Conservation (phyloP, 2,329 filamentous ascomycete species). For the Podosphaera xanthii region DNA sequence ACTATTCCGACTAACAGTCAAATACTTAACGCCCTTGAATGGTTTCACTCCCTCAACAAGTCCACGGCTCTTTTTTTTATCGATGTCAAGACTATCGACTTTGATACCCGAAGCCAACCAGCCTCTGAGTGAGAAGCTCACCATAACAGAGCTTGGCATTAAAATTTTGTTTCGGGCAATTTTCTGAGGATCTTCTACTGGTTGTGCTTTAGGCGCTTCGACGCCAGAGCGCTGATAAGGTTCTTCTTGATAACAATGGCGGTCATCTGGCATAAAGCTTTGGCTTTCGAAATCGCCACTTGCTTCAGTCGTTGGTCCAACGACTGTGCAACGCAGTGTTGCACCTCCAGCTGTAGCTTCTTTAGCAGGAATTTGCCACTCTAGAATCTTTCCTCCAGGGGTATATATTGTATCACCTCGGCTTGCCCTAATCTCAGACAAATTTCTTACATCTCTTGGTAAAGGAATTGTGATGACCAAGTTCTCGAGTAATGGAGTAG, state of each 20-base stretch:
- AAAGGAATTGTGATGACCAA: conserved; percentile 59
- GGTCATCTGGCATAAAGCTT: conserved; percentile 16
- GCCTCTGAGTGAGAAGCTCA: conserved; percentile 49
- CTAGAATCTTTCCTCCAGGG: conserved; percentile 45
- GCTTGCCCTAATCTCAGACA: conserved; percentile 60
- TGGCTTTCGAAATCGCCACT: conserved; percentile 22
- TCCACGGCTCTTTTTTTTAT: conserved; percentile 63
- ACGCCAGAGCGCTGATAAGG: conserved; percentile 27
- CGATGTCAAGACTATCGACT: conserved; percentile 42
- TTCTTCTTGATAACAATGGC: conserved; percentile 27
- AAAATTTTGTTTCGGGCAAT: conserved; percentile 48
- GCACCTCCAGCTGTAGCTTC: conserved; percentile 51
- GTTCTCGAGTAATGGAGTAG: conserved; percentile 42
- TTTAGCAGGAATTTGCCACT: conserved; percentile 66
- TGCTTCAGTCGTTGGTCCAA: conserved; percentile 34
- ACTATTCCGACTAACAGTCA: conserved; percentile 49
- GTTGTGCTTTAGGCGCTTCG: conserved; percentile 8
- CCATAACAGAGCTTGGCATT: conserved; percentile 57
- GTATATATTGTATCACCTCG: conserved; percentile 69
- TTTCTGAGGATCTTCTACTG: conserved; percentile 28
- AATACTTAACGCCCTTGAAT: conserved; percentile 95
- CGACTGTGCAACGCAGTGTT: conserved; percentile 56
- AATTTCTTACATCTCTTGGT: conserved; percentile 54
- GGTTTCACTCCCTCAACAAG: conserved; percentile 75
- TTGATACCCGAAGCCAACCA: conserved; percentile 46